These are phyloP conservation scores for Candida boidinii DNA, from an alignment of 805 yeast genomes.

Conservation along the genomic window DNA sequence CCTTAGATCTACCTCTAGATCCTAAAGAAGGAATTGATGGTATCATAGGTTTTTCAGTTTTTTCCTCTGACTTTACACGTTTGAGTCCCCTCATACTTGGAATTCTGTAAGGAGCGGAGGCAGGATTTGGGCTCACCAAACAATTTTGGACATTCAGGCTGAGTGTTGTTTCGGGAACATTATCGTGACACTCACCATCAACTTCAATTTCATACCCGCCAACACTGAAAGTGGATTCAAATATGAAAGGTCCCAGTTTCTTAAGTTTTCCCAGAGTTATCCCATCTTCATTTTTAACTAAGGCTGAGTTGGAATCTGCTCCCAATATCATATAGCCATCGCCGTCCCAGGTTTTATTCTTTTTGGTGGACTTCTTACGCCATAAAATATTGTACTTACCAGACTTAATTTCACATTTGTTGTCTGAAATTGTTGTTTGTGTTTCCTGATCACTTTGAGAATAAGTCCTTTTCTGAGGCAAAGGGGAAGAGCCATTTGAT, in stretches of 20 bases:
- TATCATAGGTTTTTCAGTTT: no score
- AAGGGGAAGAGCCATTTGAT: no score
- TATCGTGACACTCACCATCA: slow-evolving; percentile 31
- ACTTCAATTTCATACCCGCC: slow-evolving; percentile 59
- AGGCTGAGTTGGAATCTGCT: slow-evolving; percentile 8
- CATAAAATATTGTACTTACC: slow-evolving; percentile 38
- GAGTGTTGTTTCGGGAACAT: background rate
- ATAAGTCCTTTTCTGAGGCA: background rate
- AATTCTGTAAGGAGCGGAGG: background rate
- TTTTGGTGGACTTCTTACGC: slow-evolving; percentile 65
- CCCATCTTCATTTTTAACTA: slow-evolving; percentile 22
- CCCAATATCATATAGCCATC: slow-evolving; percentile 56
- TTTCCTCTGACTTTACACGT: slow-evolving; percentile 1
- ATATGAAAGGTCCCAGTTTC: slow-evolving; percentile 10
- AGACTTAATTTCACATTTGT: background rate
- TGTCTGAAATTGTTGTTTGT: background rate
- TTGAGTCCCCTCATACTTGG: background rate
- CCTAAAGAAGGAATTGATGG: background rate
- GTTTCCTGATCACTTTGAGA: no score
- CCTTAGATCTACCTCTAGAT: slow-evolving; percentile 7
- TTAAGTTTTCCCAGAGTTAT: slow-evolving; percentile 12
- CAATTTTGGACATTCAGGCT: background rate
- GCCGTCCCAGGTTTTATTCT: slow-evolving; percentile 92
- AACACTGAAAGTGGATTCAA: slow-evolving; percentile 31
- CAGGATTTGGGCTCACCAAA: background rate